Percentiles rank a stretch among this genome's conserved stretches.
These are phyloP conservation scores for Plasmodium sp. DNA, from an alignment of 169 alveolate species.

Conservation along the genomic window DNA sequence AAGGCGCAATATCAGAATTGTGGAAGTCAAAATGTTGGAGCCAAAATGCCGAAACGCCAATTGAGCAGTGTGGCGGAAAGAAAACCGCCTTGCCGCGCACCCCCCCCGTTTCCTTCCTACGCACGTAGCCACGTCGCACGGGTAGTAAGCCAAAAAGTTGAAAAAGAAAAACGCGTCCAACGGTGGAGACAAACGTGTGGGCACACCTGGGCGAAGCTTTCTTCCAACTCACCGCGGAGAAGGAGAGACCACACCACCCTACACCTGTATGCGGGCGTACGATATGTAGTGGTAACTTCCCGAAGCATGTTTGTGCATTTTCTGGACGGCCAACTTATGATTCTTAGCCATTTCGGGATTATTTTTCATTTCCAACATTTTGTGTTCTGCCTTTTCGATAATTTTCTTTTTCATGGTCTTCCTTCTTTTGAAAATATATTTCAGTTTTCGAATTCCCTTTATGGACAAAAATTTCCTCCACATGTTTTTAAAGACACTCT, in stretches of 20 bases:
- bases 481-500: slow-evolving; percentile 77
- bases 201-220: background rate
- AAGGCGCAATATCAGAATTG: background rate
- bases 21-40: background rate
- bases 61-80: background rate
- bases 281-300: slow-evolving; percentile 53
- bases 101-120: background rate
- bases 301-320: background rate
- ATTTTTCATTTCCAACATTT: slow-evolving; percentile 39
- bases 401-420: slow-evolving; percentile 66
- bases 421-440: slow-evolving; percentile 76
- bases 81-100: background rate
- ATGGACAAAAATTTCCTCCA: slow-evolving; percentile 80
- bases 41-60: background rate
- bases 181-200: background rate
- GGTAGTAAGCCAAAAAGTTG: background rate
- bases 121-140: background rate
- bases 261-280: slow-evolving; percentile 30
- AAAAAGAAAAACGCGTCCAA: background rate
- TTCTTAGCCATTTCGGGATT: slow-evolving; percentile 24
- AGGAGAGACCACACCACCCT: background rate
- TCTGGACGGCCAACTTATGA: slow-evolving; percentile 32
- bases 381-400: slow-evolving; percentile 49
- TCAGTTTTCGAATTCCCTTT: slow-evolving; percentile 75
- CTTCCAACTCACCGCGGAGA: background rate